These are phyloP conservation scores for Talaromyces ruber DNA, from an alignment of 495 filamentous ascomycete species.

Conservation along the genomic window DNA sequence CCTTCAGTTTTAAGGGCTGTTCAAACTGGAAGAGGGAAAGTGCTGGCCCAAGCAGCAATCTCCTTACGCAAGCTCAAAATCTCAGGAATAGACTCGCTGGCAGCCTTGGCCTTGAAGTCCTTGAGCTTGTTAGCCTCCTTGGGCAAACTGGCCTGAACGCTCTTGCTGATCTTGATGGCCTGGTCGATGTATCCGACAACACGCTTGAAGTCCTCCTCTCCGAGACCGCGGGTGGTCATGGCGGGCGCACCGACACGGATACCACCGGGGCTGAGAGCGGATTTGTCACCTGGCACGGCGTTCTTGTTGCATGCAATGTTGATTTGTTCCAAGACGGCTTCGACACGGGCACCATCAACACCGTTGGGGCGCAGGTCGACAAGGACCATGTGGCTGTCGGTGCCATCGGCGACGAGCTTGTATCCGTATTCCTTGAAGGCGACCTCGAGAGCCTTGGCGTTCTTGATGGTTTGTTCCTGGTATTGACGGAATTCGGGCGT, in stretches of 20 bases:
- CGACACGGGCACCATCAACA: conserved; percentile 88
- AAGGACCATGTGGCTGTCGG: conserved; percentile 93
- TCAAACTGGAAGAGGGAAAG: conserved; percentile 90
- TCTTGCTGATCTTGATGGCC: conserved; percentile 74
- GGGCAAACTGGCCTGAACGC: conserved; percentile 68
- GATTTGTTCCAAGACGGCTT: conserved; percentile 88
- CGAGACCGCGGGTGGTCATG: conserved; percentile 93
- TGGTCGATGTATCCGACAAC: conserved; percentile 94
- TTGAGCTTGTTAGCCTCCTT: conserved; percentile 98
- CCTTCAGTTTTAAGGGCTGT: conserved; percentile 18
- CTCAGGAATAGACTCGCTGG: conserved; percentile 64
- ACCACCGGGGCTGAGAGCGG: conserved; percentile 84
- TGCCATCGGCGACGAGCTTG: conserved; percentile 84
- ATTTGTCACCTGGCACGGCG: conserved; percentile 92
- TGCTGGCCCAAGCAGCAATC: conserved; percentile 77
- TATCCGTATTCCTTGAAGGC: conserved; percentile 72
- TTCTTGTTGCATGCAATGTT: conserved; percentile 98
- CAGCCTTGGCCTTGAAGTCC: conserved; percentile 94
- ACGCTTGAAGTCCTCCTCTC: conserved; percentile 75
- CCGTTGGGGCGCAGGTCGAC: conserved; percentile 88
- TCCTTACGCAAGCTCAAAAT: conserved; percentile 81
- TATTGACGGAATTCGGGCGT: conserved; percentile 81
- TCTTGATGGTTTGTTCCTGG: conserved; percentile 77
- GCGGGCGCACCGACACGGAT: conserved; percentile 89
- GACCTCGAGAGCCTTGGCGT: conserved; percentile 73